phyloP scores from a whole-genome alignment of 139 green algal genomes.

The Zygnema cylindricum region DNA sequence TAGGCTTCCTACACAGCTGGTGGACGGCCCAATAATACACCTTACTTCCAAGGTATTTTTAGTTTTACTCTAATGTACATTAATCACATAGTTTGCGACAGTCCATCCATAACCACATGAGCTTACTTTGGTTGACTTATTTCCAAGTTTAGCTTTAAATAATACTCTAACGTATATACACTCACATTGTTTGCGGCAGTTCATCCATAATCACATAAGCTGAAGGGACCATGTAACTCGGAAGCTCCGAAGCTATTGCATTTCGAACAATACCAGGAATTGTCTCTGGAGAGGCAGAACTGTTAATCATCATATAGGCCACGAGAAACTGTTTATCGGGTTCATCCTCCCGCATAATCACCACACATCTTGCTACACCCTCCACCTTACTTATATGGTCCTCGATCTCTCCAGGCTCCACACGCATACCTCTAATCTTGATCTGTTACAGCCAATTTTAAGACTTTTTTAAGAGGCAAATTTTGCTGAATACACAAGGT shows the following conservation, averaged over 20 bases:
- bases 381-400: conserved; percentile 21
- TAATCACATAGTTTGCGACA: no score
- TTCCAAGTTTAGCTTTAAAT: no score
- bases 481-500: no score
- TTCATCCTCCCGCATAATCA: conserved; percentile 19
- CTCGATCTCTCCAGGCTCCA: conserved; percentile 45
- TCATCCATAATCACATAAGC: conserved; percentile 35
- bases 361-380: conserved; percentile 29
- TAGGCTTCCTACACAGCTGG: no score
- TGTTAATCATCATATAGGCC: conserved; percentile 38
- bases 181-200: conserved; percentile 21
- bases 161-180: no score
- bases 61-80: no score
- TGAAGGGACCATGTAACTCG: conserved; percentile 31
- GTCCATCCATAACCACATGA: no score
- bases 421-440: conserved; percentile 29
- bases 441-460: conserved; percentile 42
- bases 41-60: no score
- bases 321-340: conserved; percentile 17
- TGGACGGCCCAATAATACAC: no score
- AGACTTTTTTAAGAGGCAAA: no score
- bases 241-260: background rate
- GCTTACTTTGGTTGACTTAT: no score
- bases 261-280: background rate
- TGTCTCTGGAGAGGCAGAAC: background rate